Evolutionary conservation across 2,329 filamentous ascomycete genomes (phyloP), one percentile per base, ranked within the genome.

Genomic region (Dactylonectria estremocensis): DNA sequence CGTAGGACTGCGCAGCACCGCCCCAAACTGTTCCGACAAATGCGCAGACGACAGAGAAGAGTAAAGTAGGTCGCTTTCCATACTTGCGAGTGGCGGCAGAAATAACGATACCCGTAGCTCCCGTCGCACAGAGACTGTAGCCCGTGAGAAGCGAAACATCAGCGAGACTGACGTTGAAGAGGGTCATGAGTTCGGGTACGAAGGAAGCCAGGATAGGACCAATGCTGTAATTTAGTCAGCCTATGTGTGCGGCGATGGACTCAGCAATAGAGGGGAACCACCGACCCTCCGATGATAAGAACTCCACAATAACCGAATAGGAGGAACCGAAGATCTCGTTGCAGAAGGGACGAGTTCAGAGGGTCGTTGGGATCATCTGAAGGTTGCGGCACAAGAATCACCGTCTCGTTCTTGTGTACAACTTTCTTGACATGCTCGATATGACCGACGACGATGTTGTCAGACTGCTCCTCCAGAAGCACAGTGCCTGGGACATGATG

Each of bases 321-420:
- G 35, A 55, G 52, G 35, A 55, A 55, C 33, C 33, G 33, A 24
- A 40, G 33, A 43, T 55, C 33, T 40, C 52, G 52, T 22, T 55
- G 11, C 16, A 49, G 22, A 2, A 49, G 22, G 16, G 40, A 20
- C 40, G 14, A 48, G 55, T 58, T 58, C 40, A 46, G 18, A n/a
- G 55, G 55, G 35, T 58, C 55, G 18, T 58, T 58, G 14, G 55
- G 55, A 20, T 58, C 55, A 46, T 58, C 55, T 6, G 55, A 46
- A 48, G 55, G 55, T 16, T 58, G 55, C 5, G 55, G 55, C 16
- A 58, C 40, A 22, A 58, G 55, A 48, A 58, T 58, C n/a, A 58
- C 40, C 3, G 31, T 40, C 24, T 46, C 22, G 3, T 58, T 45
- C 43, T 58, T 58, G 40, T 31, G 37, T 31, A 46, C 16, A 28